phyloP scores from a whole-genome alignment of 768 basidiomycete species.

The Mycena filopes region DNA sequence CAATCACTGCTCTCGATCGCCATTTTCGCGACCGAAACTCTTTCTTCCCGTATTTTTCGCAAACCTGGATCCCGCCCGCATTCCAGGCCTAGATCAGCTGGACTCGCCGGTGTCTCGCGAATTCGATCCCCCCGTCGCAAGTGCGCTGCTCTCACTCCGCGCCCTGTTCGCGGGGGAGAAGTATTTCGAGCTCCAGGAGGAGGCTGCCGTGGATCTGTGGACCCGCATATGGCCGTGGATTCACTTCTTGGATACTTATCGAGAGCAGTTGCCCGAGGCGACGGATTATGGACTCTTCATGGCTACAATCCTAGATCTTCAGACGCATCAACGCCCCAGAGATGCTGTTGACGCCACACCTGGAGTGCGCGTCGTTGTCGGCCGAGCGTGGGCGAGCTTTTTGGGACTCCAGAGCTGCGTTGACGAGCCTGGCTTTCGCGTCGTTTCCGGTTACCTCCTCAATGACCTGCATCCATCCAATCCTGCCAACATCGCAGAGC shows the following conservation, averaged over 20 bases:
- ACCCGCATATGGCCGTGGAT: slow-evolving; percentile 6
- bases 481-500: neutral
- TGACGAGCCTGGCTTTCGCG: neutral
- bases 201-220: neutral
- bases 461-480: neutral
- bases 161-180: neutral
- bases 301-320: neutral
- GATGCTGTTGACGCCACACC: neutral
- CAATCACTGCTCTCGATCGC: neutral
- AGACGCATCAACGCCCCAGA: neutral
- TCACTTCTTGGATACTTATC: neutral
- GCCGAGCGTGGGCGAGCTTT: neutral
- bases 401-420: neutral
- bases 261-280: neutral
- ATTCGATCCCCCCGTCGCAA: neutral
- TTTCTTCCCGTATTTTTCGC: slow-evolving; percentile 3
- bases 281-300: neutral
- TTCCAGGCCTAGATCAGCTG: neutral
- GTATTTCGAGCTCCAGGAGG: neutral
- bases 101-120: neutral
- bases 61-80: neutral
- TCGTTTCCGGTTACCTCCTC: neutral
- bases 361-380: neutral
- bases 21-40: neutral
- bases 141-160: neutral